Conservation (phyloP, 1,284 basidiomycete species). For the Sporisorium scitamineum region DNA sequence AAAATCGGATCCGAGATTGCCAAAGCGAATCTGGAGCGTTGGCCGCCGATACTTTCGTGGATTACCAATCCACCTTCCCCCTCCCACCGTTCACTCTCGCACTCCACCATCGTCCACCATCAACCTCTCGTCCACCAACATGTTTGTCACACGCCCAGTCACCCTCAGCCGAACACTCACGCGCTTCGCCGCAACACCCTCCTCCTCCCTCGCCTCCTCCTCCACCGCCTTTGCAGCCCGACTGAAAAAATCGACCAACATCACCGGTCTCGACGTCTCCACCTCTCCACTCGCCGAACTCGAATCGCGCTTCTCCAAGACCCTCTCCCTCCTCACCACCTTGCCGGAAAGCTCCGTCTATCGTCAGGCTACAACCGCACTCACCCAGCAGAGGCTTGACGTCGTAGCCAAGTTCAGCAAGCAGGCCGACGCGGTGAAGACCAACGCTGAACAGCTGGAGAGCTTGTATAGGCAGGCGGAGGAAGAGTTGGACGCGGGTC, state of each 20-base stretch:
- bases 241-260: constrained; percentile 76
- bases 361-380: constrained; percentile 87
- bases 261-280: constrained; percentile 77
- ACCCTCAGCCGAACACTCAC: neutral
- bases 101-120: constrained; percentile 3
- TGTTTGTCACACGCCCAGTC: constrained; percentile 31
- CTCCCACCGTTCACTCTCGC: neutral
- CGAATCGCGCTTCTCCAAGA: constrained; percentile 80
- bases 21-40: neutral
- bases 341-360: constrained; percentile 87
- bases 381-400: constrained; percentile 84
- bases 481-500: constrained; percentile 67
- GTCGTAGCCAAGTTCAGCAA: constrained; percentile 72
- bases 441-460: constrained; percentile 72
- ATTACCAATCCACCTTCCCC: constrained; percentile 8
- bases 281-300: constrained; percentile 83
- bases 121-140: constrained; percentile 6
- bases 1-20: constrained; percentile 12
- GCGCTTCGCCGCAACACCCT: constrained; percentile 34
- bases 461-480: constrained; percentile 80
- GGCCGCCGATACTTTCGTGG: neutral
- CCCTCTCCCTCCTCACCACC: constrained; percentile 77
- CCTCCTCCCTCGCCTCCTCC: constrained; percentile 23
- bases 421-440: constrained; percentile 73
- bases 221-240: constrained; percentile 26